Evolutionary conservation across 306 rosid species (phyloP).

Genomic region (Rosa chinensis): DNA sequence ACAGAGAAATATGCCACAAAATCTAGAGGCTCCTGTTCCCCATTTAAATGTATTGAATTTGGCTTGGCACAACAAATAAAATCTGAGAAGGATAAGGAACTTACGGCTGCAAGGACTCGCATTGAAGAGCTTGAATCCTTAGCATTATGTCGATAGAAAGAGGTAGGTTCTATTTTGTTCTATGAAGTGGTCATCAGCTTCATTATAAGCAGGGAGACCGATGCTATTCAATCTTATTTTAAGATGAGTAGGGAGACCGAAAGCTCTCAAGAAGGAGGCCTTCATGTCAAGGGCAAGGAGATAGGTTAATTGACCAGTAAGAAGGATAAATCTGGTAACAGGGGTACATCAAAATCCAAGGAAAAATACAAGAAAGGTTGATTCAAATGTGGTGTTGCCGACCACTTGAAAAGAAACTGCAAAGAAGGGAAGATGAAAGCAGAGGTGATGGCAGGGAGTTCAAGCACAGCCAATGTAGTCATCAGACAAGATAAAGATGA

Average conservation of each 20-base stretch:
- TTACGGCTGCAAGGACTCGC: conserved; percentile 58
- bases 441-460: neutral
- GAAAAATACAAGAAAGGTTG: neutral
- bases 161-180: conserved; percentile 47
- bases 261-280: neutral
- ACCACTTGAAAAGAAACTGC: neutral
- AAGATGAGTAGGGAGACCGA: neutral
- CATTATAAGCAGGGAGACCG: neutral
- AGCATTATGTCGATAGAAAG: conserved; percentile 73
- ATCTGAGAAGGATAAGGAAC: conserved; percentile 87
- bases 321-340: neutral
- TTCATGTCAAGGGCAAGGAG: neutral
- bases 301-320: neutral
- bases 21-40: conserved; percentile 92
- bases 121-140: conserved; percentile 87
- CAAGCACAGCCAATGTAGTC: neutral
- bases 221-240: no score
- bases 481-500: neutral
- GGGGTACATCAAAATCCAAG: neutral
- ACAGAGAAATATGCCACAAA: conserved; percentile 58
- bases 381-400: neutral
- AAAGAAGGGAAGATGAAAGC: neutral
- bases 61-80: conserved; percentile 86
- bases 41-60: conserved; percentile 94
- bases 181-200: conserved; percentile 16